Evolutionary conservation across 2,329 filamentous ascomycete genomes (phyloP).

Genomic region (Periconia digitata): DNA sequence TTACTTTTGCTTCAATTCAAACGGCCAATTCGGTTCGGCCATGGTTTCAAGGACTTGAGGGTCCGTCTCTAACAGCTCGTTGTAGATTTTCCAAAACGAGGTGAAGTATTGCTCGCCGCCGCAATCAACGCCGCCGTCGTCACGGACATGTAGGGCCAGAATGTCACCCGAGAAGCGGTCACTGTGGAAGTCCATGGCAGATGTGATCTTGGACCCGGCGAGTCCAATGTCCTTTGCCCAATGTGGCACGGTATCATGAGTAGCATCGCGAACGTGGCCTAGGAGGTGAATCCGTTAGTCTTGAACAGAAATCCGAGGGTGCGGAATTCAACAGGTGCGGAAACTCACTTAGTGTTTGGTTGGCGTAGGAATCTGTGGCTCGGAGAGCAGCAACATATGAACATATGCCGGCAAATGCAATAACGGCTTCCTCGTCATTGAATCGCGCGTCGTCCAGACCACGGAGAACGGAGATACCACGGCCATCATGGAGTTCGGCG

Average conservation of each 20-base stretch:
- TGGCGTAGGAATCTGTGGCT: constrained; percentile 42
- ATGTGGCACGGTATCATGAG: constrained; percentile 31
- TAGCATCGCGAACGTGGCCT: constrained; percentile 42
- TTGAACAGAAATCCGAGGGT: background rate
- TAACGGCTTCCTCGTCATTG: constrained; percentile 41
- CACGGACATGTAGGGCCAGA: constrained; percentile 36
- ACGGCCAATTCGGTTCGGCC: constrained; percentile 38
- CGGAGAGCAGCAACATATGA: constrained; percentile 33
- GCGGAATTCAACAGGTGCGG: background rate
- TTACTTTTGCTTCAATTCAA: constrained; percentile 42
- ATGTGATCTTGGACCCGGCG: constrained; percentile 40
- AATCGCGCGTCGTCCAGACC: constrained; percentile 35
- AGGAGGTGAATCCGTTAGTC: background rate
- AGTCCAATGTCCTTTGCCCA: constrained; percentile 40
- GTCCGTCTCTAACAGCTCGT: constrained; percentile 34
- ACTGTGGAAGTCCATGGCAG: constrained; percentile 41
- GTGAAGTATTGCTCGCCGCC: constrained; percentile 38
- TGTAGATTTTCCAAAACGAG: constrained; percentile 41
- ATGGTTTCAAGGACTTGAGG: constrained; percentile 39
- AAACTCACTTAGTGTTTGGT: constrained; percentile 37
- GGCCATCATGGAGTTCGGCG: constrained; percentile 31
- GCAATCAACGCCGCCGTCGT: constrained; percentile 31
- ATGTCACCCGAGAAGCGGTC: constrained; percentile 43
- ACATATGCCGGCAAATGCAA: constrained; percentile 38
- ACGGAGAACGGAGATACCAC: constrained; percentile 33